Percentiles rank a stretch among this genome's conserved stretches.
Evolutionary conservation across 2,329 filamentous ascomycete species (phyloP).

Genomic region (Thielaviopsis euricoi): DNA sequence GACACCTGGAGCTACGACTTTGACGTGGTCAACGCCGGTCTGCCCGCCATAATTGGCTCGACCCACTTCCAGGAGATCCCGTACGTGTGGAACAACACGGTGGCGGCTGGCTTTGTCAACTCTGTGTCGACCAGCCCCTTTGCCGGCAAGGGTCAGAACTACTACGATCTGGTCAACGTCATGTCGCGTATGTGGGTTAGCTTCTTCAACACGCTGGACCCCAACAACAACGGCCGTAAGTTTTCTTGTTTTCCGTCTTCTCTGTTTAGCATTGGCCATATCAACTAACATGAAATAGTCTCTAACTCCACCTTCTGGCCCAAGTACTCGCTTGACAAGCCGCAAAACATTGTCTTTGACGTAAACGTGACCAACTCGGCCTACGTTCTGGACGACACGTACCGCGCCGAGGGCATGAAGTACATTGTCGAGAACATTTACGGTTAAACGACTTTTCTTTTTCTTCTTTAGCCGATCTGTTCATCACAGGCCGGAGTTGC

Average conservation of each 20-base stretch:
- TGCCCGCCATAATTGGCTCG: constrained; percentile 13
- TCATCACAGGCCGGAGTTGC: no score
- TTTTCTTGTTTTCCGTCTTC: neutral
- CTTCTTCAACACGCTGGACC: constrained; percentile 30
- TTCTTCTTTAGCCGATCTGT: neutral
- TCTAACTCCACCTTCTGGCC: constrained; percentile 22
- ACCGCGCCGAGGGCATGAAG: constrained; percentile 25
- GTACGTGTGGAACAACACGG: constrained; percentile 33
- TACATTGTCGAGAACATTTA: constrained; percentile 18
- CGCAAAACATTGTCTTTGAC: constrained; percentile 33
- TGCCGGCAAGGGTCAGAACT: constrained; percentile 23
- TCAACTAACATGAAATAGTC: neutral
- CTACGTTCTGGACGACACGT: constrained; percentile 28
- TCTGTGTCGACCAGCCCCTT: constrained; percentile 20
- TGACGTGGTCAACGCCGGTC: constrained; percentile 22
- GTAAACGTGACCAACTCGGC: constrained; percentile 25
- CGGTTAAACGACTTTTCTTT: constrained; percentile 6
- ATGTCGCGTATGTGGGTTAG: constrained; percentile 36
- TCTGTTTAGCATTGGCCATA: neutral
- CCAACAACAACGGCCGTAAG: constrained; percentile 20
- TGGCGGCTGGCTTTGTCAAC: constrained; percentile 23
- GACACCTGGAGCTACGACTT: constrained; percentile 39
- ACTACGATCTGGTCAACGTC: constrained; percentile 23
- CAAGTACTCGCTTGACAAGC: constrained; percentile 23
- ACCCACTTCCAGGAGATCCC: constrained; percentile 18